These are phyloP conservation scores for Geum urbanum DNA, from an alignment of 306 rosid species.

Conservation along the genomic window DNA sequence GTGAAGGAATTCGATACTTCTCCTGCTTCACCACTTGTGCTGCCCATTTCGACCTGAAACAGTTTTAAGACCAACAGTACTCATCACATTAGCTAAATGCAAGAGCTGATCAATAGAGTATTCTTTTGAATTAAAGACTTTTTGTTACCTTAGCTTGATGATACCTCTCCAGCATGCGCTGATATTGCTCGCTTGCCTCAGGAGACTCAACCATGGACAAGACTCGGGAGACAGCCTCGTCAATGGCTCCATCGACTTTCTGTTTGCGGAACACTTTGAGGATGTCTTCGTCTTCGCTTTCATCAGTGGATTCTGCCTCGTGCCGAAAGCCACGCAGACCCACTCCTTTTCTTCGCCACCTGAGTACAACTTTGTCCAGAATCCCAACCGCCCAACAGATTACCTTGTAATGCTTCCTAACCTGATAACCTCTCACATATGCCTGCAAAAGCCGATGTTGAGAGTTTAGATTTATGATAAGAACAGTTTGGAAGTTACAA, in stretches of 20 bases:
- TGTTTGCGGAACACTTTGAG: constrained; percentile 75
- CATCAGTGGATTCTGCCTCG: constrained; percentile 40
- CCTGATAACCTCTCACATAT: constrained; percentile 82
- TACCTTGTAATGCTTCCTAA: constrained; percentile 67
- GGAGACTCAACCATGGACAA: constrained; percentile 69
- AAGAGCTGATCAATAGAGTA: not conserved
- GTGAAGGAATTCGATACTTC: constrained; percentile 23
- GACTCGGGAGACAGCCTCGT: constrained; percentile 70
- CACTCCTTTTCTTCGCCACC: constrained; percentile 81
- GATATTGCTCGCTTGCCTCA: constrained; percentile 77
- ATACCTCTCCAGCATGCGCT: constrained; percentile 64
- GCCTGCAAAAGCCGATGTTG: constrained; percentile 55
- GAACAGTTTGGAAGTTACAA: not conserved
- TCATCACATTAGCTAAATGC: not conserved
- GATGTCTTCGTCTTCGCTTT: constrained; percentile 77
- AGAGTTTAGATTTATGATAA: not conserved
- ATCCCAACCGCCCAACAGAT: constrained; percentile 90
- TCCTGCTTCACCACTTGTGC: constrained; percentile 32
- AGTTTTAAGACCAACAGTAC: not conserved
- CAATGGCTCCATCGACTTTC: constrained; percentile 64
- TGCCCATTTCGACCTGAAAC: constrained; percentile 61
- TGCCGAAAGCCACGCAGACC: constrained; percentile 66
- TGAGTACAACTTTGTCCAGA: constrained; percentile 76
- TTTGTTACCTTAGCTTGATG: constrained; percentile 66
- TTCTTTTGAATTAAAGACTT: too few species aligned